A percentile compares a stretch with the other conserved stretches of the same genome.
Conservation (phyloP, 2,329 filamentous ascomycete genomes). For the Zalaria obscura region DNA sequence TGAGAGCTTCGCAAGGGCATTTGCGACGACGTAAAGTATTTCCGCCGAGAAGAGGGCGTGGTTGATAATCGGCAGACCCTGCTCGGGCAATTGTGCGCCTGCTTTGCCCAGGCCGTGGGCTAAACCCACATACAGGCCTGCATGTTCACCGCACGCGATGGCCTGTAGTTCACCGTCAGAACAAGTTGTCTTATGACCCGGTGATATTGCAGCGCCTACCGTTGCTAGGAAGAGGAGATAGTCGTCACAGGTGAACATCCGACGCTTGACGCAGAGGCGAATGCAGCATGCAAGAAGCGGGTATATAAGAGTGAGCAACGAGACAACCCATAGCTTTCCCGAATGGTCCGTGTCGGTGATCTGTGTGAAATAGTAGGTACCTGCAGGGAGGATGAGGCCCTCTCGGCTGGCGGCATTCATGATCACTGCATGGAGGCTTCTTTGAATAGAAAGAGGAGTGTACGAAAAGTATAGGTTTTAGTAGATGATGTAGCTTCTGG, state of each 20-base stretch:
- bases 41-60: background rate
- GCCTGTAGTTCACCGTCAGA: too few relatives aligned
- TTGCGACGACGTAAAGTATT: background rate
- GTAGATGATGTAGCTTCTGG: too few relatives aligned
- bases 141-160: too few relatives aligned
- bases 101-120: background rate
- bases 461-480: too few relatives aligned
- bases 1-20: background rate
- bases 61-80: background rate
- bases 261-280: background rate
- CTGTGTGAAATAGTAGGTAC: constrained; percentile 6
- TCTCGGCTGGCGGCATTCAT: constrained; percentile 3
- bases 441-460: background rate
- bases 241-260: background rate
- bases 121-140: too few relatives aligned
- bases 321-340: constrained; percentile 9
- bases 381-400: background rate
- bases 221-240: background rate
- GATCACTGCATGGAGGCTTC: constrained; percentile 5
- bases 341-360: constrained; percentile 7
- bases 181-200: too few relatives aligned
- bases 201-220: background rate
- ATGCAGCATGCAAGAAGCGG: constrained; percentile 4
- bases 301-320: constrained; percentile 8
- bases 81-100: background rate